Evolutionary conservation across 1,284 basidiomycete species (phyloP), one percentile per base, ranked within the genome.

Genomic region (Vanrija sp.): DNA sequence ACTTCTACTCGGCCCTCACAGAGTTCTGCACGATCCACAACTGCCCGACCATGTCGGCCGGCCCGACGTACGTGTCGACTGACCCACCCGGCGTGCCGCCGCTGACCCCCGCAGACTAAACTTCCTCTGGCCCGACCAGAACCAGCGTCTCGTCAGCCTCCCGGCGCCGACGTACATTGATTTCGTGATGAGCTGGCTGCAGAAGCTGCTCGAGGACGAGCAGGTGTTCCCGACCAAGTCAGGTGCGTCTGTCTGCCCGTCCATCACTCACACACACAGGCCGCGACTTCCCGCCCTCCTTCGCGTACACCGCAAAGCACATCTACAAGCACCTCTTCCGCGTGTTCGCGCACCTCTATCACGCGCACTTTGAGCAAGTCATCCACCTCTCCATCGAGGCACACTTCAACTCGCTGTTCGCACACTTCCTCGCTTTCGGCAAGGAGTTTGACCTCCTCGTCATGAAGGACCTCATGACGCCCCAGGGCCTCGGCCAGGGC

Each of bases 181-280:
- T 80, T 98, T 95, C 74, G 94, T 98, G 62, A 94, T 98, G 89
- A 94, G 91, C 12, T 98, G 94, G 94, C 84, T 96, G 6, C 92
- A 97, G 70, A 94, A 94, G 68, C 80, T 96, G 26, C 82, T 98
- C 38, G 88, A 93, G 65, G 95, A 98, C 76, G 93, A 97, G 68
- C 83, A 80, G 58, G 86, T 89, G 26, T 98, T 98, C 79, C 95
- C 95, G 2, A 97, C 94, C 8, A 97, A 96, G 79, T 88, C 91
- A 44, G 89, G 92, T 88, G 71, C 64, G 34, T 34, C 12, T 15
- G 82, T 74, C 46, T n/a, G 21, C 14, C 49, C 9, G 21, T 23
- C 21, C 21, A 23, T 23, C 21, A 23, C 21, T 23, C 21, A 23
- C 21, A 23, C 21, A 23, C 21, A 23, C 67, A 91, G 89, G 88